These are phyloP conservation scores for Guyanaporus albipodus DNA, from an alignment of 768 basidiomycete genomes.

Conservation along the genomic window DNA sequence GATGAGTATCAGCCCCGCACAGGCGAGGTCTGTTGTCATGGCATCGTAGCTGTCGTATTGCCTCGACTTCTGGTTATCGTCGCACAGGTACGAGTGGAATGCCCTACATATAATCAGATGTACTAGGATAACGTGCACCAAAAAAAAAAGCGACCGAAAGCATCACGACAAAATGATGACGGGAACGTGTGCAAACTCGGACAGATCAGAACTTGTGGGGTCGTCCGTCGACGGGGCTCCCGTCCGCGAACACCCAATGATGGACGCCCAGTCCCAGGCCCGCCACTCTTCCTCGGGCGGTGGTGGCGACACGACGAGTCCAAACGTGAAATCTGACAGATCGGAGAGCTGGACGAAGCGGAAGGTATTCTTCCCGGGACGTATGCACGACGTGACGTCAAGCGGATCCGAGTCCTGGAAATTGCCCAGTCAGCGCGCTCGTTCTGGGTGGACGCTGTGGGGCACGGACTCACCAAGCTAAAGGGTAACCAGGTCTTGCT, in stretches of 20 bases:
- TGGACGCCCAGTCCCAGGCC: constrained; percentile 22
- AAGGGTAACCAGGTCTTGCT: constrained; percentile 43
- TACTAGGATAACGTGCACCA: background rate
- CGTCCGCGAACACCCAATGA: background rate
- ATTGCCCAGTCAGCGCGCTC: background rate
- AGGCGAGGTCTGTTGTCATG: constrained; percentile 18
- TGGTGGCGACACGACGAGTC: constrained; percentile 38
- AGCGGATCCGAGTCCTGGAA: constrained; percentile 31
- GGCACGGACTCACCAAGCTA: constrained; percentile 35
- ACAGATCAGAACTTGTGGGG: background rate
- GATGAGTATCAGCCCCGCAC: constrained; percentile 80
- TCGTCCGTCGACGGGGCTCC: background rate
- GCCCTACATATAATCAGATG: no score
- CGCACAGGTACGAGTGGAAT: background rate
- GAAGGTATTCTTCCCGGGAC: constrained; percentile 44
- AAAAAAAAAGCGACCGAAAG: background rate
- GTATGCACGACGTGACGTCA: constrained; percentile 40
- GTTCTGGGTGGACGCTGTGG: background rate
- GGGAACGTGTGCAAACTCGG: constrained; percentile 19
- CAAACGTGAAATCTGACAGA: constrained; percentile 41
- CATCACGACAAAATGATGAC: constrained; percentile 20
- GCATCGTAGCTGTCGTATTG: constrained; percentile 3
- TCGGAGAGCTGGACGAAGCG: constrained; percentile 47
- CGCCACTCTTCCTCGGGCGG: constrained; percentile 22
- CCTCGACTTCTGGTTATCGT: background rate